Base-by-base conservation (phyloP, 192 early-diverging fungal species). In the Geranomyces michiganensis region DNA sequence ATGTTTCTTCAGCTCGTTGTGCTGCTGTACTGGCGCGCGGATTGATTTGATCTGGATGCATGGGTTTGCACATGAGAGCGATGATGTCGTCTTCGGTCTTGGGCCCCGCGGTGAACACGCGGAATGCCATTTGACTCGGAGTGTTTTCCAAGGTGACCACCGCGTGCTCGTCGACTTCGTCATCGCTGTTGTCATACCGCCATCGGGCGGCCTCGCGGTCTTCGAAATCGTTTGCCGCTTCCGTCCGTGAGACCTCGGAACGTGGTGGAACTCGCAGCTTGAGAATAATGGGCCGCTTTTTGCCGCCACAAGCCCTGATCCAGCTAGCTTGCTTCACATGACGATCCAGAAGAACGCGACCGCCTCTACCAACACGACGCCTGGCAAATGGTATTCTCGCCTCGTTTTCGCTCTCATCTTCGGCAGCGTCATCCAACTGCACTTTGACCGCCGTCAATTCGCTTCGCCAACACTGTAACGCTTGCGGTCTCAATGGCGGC, bases 321-420 rank as follows among this genome's bases (percentile, higher is more conserved):
- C 68, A 70, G 22, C 15, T 47, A n/a, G 46, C 15, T 26, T 58
- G 61, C 68, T 62, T 61, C 14, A 78, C 56, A 48, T 84, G 83
- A 22, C 92, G 86, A 78, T 94, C 92, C 32, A 93, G 82, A 48
- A 88, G 80, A 12, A 90, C 78, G 32, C 93, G 80, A n/a, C 93
- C 93, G 26, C 92, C 91, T 58, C 93, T 83, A 13, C 93, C 93
- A 29, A 92, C 59, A 24, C 93, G 80, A 66, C 78, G 84, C 49
- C 92, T 76, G 43, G 79, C 86, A 29, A 71, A 67, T 4, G 79
- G 62, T 30, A 73, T 62, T 62, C 76, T 62, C 26, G 65, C 27
- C 62, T 72, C 43, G 69, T 55, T 45, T 51, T 62, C 27, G 55
- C 60, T 53, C 44, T 78, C 71, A 13, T 48, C 68, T 17, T 61